Evolutionary conservation across 1,139 yeast species (phyloP).

Genomic region (Candida sp.): DNA sequence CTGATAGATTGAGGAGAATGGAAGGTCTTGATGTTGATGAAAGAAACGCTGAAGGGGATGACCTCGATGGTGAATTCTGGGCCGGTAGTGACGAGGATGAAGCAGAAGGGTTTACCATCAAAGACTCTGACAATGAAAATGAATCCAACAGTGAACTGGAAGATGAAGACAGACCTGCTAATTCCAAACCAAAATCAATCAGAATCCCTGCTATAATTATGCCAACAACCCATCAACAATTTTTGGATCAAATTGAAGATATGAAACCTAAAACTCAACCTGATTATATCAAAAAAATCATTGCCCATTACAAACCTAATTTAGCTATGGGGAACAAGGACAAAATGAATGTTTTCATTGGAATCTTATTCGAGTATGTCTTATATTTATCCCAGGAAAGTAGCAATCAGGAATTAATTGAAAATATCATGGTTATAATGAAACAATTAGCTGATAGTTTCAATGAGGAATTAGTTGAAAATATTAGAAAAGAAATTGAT

Average conservation of each 20-base stretch:
- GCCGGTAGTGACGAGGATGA: conserved; percentile 45
- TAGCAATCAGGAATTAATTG: conserved; percentile 27
- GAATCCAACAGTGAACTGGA: conserved; percentile 8
- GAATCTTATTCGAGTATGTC: conserved; percentile 62
- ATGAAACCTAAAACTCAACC: conserved; percentile 43
- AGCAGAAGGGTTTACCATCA: conserved; percentile 30
- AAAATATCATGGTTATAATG: conserved; percentile 47
- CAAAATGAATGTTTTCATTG: conserved; percentile 61
- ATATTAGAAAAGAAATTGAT: conserved; percentile 27
- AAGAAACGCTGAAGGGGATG: conserved; percentile 63
- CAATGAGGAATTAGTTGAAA: conserved; percentile 58
- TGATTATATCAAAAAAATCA: conserved; percentile 49
- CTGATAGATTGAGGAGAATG: conserved; percentile 82
- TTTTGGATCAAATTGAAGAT: conserved; percentile 23
- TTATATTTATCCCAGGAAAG: conserved; percentile 36
- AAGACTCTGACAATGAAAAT: conserved; percentile 18
- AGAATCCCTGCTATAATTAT: conserved; percentile 25
- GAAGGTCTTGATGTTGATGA: conserved; percentile 54
- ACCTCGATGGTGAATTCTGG: conserved; percentile 61
- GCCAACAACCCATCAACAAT: conserved; percentile 62
- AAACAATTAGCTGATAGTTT: conserved; percentile 64
- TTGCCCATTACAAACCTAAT: conserved; percentile 69
- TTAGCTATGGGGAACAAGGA: conserved; percentile 81
- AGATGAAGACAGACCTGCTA: not conserved
- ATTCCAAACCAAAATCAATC: conserved; percentile 9